Evolutionary conservation across 192 early-diverging fungal genomes (phyloP), one percentile per base, ranked within the genome.

Genomic region (Funneliformis mosseae): DNA sequence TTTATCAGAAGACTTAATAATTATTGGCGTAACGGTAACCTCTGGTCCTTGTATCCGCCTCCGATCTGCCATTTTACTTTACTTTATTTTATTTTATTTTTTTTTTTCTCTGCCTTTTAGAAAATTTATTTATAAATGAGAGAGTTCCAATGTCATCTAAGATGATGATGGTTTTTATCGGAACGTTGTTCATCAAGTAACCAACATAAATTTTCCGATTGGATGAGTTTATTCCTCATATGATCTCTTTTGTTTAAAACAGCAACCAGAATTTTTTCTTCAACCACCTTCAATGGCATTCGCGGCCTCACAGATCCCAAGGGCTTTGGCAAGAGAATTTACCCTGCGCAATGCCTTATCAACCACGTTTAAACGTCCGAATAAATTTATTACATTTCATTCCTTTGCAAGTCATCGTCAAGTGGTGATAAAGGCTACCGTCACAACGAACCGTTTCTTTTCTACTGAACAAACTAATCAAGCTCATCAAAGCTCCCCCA

Each of bases 21-120:
- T 84, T 41, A 90, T 79, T 18, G 89, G 89, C 28, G 83, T 74
- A 4, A 85, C 86, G 38, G 86, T 90, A 12, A 84, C 50, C 61
- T 90, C 89, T 16, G 89, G 89, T 46, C 89, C 89, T 77, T 81
- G 75, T 70, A 90, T 87, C 80, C 89, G 82, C 71, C 87, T 86
- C 43, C 89, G 81, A 81, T 90, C 89, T 82, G 27, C 50, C 46
- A 75, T 39, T 73, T 5, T 33, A 33, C 33, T 33, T 3, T n/a
- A n/a, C n/a, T n/a, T n/a, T n/a, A n/a, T n/a, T n/a, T n/a, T n/a
- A n/a, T n/a, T n/a, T n/a, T 33, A 33, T 33, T 33, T 33, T 2
- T 3, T 33, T 33, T 33, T 33, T 33, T 55, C 10, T 55, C 18
- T 18, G 50, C 3, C 18, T 55, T 18, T 55, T 18, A 55, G 6